A percentile compares a stretch with the other conserved stretches of the same genome.
These are phyloP conservation scores for Sonneratia alba DNA, from an alignment of 345 rosid species.

Conservation along the genomic window DNA sequence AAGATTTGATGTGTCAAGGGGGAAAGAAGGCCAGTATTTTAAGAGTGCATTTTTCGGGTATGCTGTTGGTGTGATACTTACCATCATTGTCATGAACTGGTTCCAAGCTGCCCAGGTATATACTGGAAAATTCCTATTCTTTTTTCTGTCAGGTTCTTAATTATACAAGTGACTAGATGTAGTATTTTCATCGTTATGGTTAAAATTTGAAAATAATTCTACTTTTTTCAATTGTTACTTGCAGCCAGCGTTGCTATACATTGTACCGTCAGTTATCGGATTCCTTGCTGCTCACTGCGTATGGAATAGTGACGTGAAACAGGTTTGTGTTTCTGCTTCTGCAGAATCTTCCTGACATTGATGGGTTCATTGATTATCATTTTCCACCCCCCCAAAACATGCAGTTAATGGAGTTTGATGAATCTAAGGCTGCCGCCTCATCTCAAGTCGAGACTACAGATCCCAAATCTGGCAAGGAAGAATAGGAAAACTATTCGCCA, in stretches of 20 bases:
- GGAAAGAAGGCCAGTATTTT: slow-evolving; percentile 71
- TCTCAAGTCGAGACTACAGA: slow-evolving; percentile 24
- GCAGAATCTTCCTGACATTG: too few relatives aligned
- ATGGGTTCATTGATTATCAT: background rate
- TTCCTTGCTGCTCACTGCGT: slow-evolving; percentile 82
- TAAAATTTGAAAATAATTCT: background rate
- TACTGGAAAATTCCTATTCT: background rate
- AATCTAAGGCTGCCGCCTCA: slow-evolving; percentile 30
- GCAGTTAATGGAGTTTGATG: slow-evolving; percentile 93
- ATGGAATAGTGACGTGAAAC: slow-evolving; percentile 92
- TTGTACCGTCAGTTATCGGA: slow-evolving; percentile 88
- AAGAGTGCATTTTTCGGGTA: slow-evolving; percentile 94
- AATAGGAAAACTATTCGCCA: background rate
- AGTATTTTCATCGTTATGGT: too few relatives aligned
- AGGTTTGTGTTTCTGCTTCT: slow-evolving; percentile 34
- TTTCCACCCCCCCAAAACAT: background rate
- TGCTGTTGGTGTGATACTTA: slow-evolving; percentile 59
- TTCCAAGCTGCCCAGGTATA: slow-evolving; percentile 97
- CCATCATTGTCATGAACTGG: slow-evolving; percentile 98
- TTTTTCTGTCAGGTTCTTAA: background rate
- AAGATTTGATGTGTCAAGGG: slow-evolving; percentile 91
- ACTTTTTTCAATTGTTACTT: slow-evolving; percentile 6
- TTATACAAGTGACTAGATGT: too few relatives aligned
- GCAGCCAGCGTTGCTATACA: slow-evolving; percentile 97
- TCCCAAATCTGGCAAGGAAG: slow-evolving; percentile 16